Evolutionary conservation across 495 filamentous ascomycete species (phyloP).

Genomic region (Penicillium parvum): DNA sequence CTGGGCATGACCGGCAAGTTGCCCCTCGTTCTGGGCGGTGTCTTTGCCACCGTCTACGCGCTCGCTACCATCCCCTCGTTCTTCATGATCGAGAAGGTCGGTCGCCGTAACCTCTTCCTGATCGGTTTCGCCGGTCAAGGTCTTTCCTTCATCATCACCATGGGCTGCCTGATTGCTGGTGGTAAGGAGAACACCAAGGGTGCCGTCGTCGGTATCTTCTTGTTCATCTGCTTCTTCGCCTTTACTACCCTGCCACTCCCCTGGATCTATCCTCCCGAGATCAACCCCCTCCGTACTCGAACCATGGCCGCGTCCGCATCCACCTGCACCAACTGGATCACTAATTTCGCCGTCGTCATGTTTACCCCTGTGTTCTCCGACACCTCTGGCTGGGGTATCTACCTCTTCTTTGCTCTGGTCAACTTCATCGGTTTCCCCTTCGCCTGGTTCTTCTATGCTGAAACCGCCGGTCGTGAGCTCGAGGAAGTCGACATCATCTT

Average conservation of each 20-base stretch:
- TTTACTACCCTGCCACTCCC: conserved; percentile 43
- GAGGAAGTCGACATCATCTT: conserved; percentile 66
- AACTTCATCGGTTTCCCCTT: conserved; percentile 64
- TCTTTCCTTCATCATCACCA: conserved; percentile 36
- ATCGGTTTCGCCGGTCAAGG: conserved; percentile 59
- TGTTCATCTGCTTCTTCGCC: conserved; percentile 39
- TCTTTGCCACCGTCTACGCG: conserved; percentile 77
- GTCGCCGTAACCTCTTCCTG: conserved; percentile 67
- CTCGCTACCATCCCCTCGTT: conserved; percentile 52
- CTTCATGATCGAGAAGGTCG: conserved; percentile 71
- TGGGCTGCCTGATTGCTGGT: conserved; percentile 26
- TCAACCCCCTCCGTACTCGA: conserved; percentile 69
- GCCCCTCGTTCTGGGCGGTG: conserved; percentile 66
- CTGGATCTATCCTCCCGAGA: conserved; percentile 74
- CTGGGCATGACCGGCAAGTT: conserved; percentile 55
- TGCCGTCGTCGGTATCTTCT: conserved; percentile 38
- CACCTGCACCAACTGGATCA: conserved; percentile 45
- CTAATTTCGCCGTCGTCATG: conserved; percentile 46
- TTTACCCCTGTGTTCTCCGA: conserved; percentile 40
- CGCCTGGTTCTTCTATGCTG: conserved; percentile 66
- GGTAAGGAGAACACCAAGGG: conserved; percentile 27
- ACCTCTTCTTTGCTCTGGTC: conserved; percentile 62
- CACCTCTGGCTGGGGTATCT: conserved; percentile 30
- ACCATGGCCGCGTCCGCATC: conserved; percentile 54
- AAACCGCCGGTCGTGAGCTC: conserved; percentile 62